Evolutionary conservation across 139 green algal species (phyloP).

Genomic region (Auxenochlorella pyrenoidosa): DNA sequence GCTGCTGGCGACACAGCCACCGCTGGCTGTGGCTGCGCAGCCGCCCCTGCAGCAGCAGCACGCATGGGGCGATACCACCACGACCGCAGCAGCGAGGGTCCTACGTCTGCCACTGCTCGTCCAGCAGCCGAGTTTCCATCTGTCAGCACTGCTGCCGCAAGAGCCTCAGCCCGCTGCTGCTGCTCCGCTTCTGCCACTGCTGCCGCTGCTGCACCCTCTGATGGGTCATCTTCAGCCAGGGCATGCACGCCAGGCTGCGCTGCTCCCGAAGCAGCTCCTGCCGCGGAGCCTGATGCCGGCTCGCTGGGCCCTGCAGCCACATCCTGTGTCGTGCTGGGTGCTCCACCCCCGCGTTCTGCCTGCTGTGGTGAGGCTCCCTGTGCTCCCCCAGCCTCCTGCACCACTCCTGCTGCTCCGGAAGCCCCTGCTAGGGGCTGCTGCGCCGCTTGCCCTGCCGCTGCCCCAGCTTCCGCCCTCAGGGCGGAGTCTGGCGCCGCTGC

Average conservation of each 20-base stretch:
- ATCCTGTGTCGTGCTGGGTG: too few relatives aligned
- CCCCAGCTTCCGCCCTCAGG: too few relatives aligned
- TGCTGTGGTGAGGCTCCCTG: too few relatives aligned
- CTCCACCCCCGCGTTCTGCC: too few relatives aligned
- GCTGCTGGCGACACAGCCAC: neutral
- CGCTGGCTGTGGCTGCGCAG: neutral
- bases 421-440: too few relatives aligned
- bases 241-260: neutral
- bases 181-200: neutral
- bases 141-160: neutral
- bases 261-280: too few relatives aligned
- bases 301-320: too few relatives aligned
- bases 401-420: too few relatives aligned
- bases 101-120: neutral
- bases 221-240: too few relatives aligned
- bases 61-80: neutral
- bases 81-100: neutral
- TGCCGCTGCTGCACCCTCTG: neutral
- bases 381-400: too few relatives aligned
- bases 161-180: neutral
- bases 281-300: neutral
- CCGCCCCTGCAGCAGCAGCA: neutral
- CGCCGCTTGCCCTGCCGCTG: too few relatives aligned
- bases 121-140: neutral
- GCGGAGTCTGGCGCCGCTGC: too few relatives aligned